Conservation (phyloP, 129 eudicot species). For the Chrysanthemum seticuspe region DNA sequence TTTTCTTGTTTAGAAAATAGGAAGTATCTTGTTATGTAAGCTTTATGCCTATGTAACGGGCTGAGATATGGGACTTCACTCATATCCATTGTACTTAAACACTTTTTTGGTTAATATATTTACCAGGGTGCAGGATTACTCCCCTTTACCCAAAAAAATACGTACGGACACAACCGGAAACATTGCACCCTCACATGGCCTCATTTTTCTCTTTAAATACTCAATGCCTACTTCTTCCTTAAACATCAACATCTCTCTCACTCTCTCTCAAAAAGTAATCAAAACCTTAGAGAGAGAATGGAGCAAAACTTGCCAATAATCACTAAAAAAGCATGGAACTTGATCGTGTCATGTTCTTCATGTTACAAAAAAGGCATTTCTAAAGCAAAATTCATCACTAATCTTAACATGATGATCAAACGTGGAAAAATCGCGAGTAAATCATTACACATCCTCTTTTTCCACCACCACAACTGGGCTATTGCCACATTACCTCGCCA, state of each 20-base stretch:
- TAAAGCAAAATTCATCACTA: slow-evolving; percentile 38
- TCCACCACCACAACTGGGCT: slow-evolving; percentile 49
- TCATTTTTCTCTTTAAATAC: slow-evolving; percentile 29
- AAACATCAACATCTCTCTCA: not conserved
- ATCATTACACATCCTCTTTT: slow-evolving; percentile 47
- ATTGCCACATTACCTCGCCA: slow-evolving; percentile 13
- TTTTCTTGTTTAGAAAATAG: too few species aligned
- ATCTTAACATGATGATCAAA: slow-evolving; percentile 49
- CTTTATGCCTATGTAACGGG: too few species aligned
- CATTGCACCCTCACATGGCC: too few species aligned
- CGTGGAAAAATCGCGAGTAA: slow-evolving; percentile 57
- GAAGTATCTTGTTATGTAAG: too few species aligned
- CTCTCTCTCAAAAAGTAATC: slow-evolving; percentile 9
- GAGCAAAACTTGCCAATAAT: slow-evolving; percentile 41
- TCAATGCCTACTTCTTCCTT: not conserved
- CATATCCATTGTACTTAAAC: too few species aligned
- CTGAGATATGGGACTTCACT: too few species aligned
- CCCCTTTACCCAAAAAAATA: too few species aligned
- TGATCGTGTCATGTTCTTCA: slow-evolving; percentile 41
- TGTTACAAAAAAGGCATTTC: slow-evolving; percentile 60
- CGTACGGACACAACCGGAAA: too few species aligned
- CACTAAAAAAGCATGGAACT: slow-evolving; percentile 42
- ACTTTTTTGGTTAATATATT: too few species aligned
- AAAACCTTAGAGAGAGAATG: slow-evolving; percentile 37
- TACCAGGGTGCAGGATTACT: too few species aligned